Conservation (phyloP, 805 yeast species). For the Lipomyces sp. region DNA sequence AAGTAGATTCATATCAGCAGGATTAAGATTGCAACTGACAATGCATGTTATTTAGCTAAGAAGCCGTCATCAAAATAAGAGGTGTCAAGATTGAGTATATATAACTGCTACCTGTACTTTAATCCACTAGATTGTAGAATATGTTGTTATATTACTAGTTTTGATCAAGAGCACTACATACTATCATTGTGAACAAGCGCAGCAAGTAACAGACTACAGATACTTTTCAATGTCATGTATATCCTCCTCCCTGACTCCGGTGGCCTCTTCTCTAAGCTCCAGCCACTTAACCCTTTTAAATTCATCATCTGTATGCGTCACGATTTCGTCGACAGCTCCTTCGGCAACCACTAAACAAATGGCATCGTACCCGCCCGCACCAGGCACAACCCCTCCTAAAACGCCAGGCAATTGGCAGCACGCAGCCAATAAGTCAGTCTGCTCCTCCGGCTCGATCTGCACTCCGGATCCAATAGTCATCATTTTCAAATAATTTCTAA, state of each 20-base stretch:
- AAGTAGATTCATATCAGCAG: constrained; percentile 49
- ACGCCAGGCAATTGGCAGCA: constrained; percentile 70
- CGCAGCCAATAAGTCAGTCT: constrained; percentile 68
- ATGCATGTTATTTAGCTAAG: constrained; percentile 15
- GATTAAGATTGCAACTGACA: neutral
- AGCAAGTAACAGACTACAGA: constrained; percentile 11
- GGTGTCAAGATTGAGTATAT: neutral
- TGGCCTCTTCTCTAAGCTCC: constrained; percentile 50
- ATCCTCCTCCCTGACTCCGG: constrained; percentile 44
- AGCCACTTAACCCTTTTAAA: constrained; percentile 53
- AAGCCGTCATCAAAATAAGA: constrained; percentile 16
- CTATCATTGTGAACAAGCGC: neutral
- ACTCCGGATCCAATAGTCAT: constrained; percentile 75
- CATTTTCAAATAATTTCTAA: constrained; percentile 62
- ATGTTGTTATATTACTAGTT: neutral
- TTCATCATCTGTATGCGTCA: neutral
- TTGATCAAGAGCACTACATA: neutral
- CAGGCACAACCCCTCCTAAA: constrained; percentile 95
- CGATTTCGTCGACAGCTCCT: constrained; percentile 19
- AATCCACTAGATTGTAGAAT: neutral
- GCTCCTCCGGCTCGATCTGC: constrained; percentile 83
- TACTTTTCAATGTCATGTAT: constrained; percentile 12
- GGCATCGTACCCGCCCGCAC: constrained; percentile 98
- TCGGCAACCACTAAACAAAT: constrained; percentile 67
- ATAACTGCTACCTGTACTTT: neutral